A percentile compares a stretch with the other conserved stretches of the same genome.
Evolutionary conservation across 2,329 filamentous ascomycete species (phyloP).

Genomic region (Fusarium phyllophilum): DNA sequence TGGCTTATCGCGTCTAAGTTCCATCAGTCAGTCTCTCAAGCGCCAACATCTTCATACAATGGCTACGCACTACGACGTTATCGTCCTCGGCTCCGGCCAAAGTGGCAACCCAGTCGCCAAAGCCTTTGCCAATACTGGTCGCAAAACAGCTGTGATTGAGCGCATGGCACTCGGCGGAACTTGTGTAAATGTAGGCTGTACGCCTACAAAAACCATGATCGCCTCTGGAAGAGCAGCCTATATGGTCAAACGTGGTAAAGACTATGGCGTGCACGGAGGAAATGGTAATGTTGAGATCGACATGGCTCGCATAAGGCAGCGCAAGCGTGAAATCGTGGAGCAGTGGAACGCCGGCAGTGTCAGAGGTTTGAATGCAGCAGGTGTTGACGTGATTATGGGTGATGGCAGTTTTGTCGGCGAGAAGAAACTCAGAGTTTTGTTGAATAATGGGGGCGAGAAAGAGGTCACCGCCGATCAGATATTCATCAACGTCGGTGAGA

Average conservation of each 20-base stretch:
- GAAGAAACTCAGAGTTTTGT: constrained; percentile 50
- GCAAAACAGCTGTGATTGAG: constrained; percentile 59
- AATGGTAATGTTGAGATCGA: constrained; percentile 50
- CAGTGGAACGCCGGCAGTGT: constrained; percentile 61
- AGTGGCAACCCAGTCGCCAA: constrained; percentile 60
- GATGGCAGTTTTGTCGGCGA: constrained; percentile 55
- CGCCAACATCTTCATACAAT: constrained; percentile 24
- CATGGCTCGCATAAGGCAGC: constrained; percentile 60
- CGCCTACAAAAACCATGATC: constrained; percentile 67
- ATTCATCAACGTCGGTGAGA: constrained; percentile 60
- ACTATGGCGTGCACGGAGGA: constrained; percentile 57
- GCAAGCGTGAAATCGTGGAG: constrained; percentile 64
- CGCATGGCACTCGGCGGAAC: constrained; percentile 61
- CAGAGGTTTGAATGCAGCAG: constrained; percentile 51
- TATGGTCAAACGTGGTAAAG: constrained; percentile 51
- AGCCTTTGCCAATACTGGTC: constrained; percentile 56
- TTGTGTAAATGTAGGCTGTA: constrained; percentile 66
- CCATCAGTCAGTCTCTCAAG: background rate
- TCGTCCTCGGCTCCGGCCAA: constrained; percentile 65
- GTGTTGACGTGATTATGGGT: constrained; percentile 58
- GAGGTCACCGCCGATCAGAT: constrained; percentile 53
- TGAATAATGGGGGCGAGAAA: constrained; percentile 46
- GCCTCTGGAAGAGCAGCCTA: constrained; percentile 62
- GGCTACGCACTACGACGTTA: constrained; percentile 41
- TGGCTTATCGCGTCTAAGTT: background rate